Evolutionary conservation across 2,329 filamentous ascomycete genomes (phyloP), one percentile per base, ranked within the genome.

Genomic region (Aspergillus floridensis): DNA sequence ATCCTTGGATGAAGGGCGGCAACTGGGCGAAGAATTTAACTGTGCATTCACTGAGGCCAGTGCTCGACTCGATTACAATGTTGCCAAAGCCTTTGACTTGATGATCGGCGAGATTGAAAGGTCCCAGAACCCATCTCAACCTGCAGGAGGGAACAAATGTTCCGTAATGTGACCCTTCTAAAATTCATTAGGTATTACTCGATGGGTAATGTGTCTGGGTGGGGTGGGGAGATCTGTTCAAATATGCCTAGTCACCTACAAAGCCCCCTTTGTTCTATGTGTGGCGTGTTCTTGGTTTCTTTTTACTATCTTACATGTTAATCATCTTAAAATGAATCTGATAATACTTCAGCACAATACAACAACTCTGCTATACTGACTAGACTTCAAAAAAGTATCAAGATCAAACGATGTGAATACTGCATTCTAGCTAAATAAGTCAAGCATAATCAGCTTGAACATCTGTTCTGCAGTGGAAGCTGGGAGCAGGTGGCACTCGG

Each of bases 81-180:
- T 99, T 52, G 83, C 84, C 68, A 93, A 92, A 76, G 91, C 92
- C 2, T 99, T 99, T 73, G 93, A 98, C 78, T 83, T 96, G 64
- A 88, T 99, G 81, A 92, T 99, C 69, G 91, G 85, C 52, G 91
- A 98, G 81, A 93, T 99, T 64, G 95, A 99, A 79, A 96, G 96
- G 79, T 88, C 89, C 26, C 90, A 96, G 78, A 96, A 96, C 73
- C 93, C 93, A 1, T 88, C 88, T 70, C 91, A 96, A 78, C 88
- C 92, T 7, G 82, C 91, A 26, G 88, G 87, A 58, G 89, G 88
- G 58, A 86, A 86, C 69, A 96, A 96, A 79, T 98, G 95, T 76
- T 69, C 76, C 58, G 75, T 97, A 68, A 98, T 99, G 95, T 99
- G 82, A 84, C 69, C 51, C 7, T 44, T 44, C 5, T 44, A 5